Conservation (phyloP, 768 basidiomycete species). For the Nidularia pulvinata region DNA sequence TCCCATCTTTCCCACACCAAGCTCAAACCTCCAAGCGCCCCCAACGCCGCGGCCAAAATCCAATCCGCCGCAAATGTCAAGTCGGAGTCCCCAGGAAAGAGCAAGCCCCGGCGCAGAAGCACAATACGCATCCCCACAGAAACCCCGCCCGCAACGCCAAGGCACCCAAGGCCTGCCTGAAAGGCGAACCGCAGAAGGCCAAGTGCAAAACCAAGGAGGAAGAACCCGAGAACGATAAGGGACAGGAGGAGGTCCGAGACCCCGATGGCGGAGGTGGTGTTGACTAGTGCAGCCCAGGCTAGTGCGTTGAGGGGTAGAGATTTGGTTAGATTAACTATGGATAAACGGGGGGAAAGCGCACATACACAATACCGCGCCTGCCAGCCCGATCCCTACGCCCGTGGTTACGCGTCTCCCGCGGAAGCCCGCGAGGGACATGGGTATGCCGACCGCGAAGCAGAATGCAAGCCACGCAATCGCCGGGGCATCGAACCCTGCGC, state of each 20-base stretch:
- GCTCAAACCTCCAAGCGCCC: constrained; percentile 33
- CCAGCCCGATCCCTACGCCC: constrained; percentile 52
- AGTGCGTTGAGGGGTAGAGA: background rate
- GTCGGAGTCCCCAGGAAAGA: constrained; percentile 28
- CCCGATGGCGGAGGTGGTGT: constrained; percentile 45
- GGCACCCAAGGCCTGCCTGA: constrained; percentile 38
- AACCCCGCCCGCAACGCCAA: constrained; percentile 55
- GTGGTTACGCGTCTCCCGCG: constrained; percentile 57
- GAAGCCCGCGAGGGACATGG: constrained; percentile 56
- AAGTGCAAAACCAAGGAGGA: constrained; percentile 46
- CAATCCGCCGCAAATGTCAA: constrained; percentile 43
- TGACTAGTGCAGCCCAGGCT: constrained; percentile 70
- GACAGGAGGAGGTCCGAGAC: constrained; percentile 53
- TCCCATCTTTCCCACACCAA: constrained; percentile 38
- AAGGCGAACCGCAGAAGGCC: constrained; percentile 53
- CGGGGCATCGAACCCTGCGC: constrained; percentile 38
- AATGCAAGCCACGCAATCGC: constrained; percentile 65
- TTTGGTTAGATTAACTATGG: background rate
- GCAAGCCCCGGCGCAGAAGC: constrained; percentile 46
- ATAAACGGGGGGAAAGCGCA: constrained; percentile 1
- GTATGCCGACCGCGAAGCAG: constrained; percentile 47
- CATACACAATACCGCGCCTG: constrained; percentile 45
- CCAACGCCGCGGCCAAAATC: constrained; percentile 48
- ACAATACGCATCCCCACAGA: constrained; percentile 56
- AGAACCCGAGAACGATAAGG: constrained; percentile 45